Base-by-base conservation (phyloP, 495 filamentous ascomycete genomes). In the Cladorrhinum samala region DNA sequence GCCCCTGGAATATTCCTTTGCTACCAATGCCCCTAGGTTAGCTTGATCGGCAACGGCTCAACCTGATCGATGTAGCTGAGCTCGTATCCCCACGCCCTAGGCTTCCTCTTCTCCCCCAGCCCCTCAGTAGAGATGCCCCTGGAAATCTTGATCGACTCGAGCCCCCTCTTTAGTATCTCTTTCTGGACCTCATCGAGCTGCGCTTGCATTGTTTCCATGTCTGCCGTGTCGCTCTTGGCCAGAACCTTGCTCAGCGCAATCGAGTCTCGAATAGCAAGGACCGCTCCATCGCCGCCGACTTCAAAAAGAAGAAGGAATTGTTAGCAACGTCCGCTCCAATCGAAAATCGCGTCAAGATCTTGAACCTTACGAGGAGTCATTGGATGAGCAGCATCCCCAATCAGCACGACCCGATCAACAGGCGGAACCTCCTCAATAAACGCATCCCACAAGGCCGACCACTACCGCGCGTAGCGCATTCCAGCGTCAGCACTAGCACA, bases 361-460 rank as follows among this genome's bases (percentile, higher is more conserved):
- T 1, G 25, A 23, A 6, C 76, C 77, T 59, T 76, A 83, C 81
- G 71, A 18, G 72, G 75, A 1, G 77, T 75, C 79, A 83, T 83
- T 0, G 79, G 71, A 63, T 85, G 81, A 0, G 76, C 76, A 0
- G 81, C 79, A 64, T 85, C 82, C 0, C 81, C 80, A 8, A 75
- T 74, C 19, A 83, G 36, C 0, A 77, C 75, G 0, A 81, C 67
- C 25, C 74, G 54, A 6, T 79, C 71, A 11, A 56, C 50, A 0
- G 68, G 58, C 0, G 66, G 49, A 17, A 55, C 23, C 2, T 53
- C 11, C 3, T 63, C 49, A 13, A 59, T 49, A 0, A 47, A 38
- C 11, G 67, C 68, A 18, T 61, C 55, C 20, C 38, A 52, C 59
- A 50, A 58, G 1, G 20, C 24, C 50, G 58, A 27, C 13, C 9